A percentile compares a stretch with the other conserved stretches of the same genome.
Conservation (phyloP, 1,139 yeast species). For the Magnusiomyces suaveolens region DNA sequence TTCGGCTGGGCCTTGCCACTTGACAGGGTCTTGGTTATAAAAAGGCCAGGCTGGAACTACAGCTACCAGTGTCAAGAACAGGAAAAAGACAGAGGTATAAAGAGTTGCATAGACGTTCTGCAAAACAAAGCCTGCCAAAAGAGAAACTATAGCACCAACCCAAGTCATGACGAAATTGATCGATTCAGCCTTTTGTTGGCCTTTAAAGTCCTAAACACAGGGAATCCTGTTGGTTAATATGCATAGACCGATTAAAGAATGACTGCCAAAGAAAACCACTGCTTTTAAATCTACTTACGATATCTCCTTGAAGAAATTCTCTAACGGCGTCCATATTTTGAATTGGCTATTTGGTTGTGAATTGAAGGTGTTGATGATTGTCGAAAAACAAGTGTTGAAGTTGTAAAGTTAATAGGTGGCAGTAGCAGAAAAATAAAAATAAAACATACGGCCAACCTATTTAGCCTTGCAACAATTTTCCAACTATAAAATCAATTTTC, state of each 20-base stretch:
- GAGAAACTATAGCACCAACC: slow-evolving; percentile 10
- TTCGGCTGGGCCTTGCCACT: slow-evolving; percentile 8
- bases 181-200: slow-evolving; percentile 13
- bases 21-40: slow-evolving; percentile 10
- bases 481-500: neutral
- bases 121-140: slow-evolving; percentile 10
- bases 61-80: slow-evolving; percentile 5
- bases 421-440: neutral
- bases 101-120: slow-evolving; percentile 10
- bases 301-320: slow-evolving; percentile 11
- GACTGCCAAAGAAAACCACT: too few relatives aligned
- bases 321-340: slow-evolving; percentile 10
- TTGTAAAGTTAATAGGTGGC: neutral
- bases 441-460: neutral
- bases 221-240: neutral
- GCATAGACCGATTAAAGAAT: neutral
- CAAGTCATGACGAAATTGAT: slow-evolving; percentile 9
- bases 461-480: neutral
- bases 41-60: slow-evolving; percentile 14
- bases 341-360: too few relatives aligned
- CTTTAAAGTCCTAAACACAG: slow-evolving; percentile 14
- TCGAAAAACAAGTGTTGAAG: neutral
- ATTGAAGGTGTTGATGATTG: neutral
- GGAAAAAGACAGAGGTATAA: slow-evolving; percentile 5
- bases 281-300: slow-evolving; percentile 7